Percentiles rank a stretch among this genome's conserved stretches.
phyloP scores from a whole-genome alignment of 805 yeast species.

The Myxozyma sirexii region DNA sequence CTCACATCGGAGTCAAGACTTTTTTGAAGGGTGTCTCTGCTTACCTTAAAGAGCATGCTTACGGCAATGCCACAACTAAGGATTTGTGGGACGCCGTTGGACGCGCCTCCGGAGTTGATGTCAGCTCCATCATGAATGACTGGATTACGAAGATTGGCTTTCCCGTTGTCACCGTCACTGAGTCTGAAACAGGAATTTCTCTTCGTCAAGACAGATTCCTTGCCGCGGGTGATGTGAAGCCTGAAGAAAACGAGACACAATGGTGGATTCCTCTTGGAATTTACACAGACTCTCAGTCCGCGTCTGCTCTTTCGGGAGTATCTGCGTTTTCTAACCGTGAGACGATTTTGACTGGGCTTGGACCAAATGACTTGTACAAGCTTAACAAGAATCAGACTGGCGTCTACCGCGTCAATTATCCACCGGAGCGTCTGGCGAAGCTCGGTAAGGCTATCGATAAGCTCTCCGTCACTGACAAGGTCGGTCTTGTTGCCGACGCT shows the following conservation, averaged over 20 bases:
- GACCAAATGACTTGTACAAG: conserved; percentile 54
- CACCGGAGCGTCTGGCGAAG: conserved; percentile 68
- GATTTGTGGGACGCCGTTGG: conserved; percentile 77
- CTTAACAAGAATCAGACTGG: conserved; percentile 75
- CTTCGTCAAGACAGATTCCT: conserved; percentile 75
- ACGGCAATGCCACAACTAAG: conserved; percentile 74
- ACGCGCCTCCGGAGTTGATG: conserved; percentile 72
- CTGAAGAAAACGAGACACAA: conserved; percentile 68
- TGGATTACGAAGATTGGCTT: conserved; percentile 82
- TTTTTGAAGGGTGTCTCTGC: conserved; percentile 79
- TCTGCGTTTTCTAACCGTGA: conserved; percentile 40
- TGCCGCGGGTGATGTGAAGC: conserved; percentile 73
- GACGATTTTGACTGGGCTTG: conserved; percentile 27
- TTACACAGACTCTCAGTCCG: conserved; percentile 34
- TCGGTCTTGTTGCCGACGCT: conserved; percentile 81
- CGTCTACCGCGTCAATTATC: conserved; percentile 71
- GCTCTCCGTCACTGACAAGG: conserved; percentile 73
- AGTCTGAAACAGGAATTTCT: conserved; percentile 52
- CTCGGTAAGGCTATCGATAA: conserved; percentile 53
- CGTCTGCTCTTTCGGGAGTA: conserved; percentile 30
- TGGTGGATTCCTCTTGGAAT: conserved; percentile 50
- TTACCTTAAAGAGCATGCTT: conserved; percentile 73
- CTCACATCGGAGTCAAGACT: conserved; percentile 75
- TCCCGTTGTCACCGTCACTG: conserved; percentile 71
- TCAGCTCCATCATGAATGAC: conserved; percentile 69